These are phyloP conservation scores for Saposhnikovia divaricata DNA, from an alignment of 129 eudicot genomes.

Conservation along the genomic window DNA sequence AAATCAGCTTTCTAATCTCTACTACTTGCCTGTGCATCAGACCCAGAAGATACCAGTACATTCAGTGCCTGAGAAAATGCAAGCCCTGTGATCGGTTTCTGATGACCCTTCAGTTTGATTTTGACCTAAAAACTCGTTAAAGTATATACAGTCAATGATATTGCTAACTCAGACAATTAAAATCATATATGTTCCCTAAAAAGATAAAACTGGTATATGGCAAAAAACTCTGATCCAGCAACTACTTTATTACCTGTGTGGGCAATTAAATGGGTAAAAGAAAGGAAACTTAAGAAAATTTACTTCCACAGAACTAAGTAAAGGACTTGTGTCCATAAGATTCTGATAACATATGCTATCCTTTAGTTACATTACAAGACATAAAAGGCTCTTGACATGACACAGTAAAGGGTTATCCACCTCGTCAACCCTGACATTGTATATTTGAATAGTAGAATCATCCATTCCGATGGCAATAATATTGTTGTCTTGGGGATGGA, in stretches of 20 bases:
- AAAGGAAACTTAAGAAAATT: not conserved
- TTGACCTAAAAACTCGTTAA: conserved; percentile 40
- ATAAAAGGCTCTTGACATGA: not conserved
- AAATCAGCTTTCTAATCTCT: not conserved
- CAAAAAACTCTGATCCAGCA: not conserved
- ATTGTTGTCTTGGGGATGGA: conserved; percentile 88
- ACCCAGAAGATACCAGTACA: conserved; percentile 68
- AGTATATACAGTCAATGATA: not conserved
- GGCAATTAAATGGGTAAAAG: not conserved
- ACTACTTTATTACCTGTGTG: not conserved
- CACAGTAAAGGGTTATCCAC: conserved; percentile 20
- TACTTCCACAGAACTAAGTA: not conserved
- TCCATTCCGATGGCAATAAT: conserved; percentile 84
- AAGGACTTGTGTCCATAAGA: not conserved
- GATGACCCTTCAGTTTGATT: conserved; percentile 72
- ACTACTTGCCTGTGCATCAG: conserved; percentile 76
- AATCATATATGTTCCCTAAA: not conserved
- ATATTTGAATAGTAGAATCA: conserved; percentile 67
- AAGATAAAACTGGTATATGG: not conserved
- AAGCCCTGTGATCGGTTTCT: conserved; percentile 66
- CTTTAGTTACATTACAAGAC: not conserved
- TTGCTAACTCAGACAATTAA: not conserved
- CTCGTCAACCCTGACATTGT: conserved; percentile 80
- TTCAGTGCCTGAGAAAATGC: conserved; percentile 67
- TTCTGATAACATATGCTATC: not conserved